phyloP scores from a whole-genome alignment of 1,139 yeast species.

The Lodderomyces margitis region DNA sequence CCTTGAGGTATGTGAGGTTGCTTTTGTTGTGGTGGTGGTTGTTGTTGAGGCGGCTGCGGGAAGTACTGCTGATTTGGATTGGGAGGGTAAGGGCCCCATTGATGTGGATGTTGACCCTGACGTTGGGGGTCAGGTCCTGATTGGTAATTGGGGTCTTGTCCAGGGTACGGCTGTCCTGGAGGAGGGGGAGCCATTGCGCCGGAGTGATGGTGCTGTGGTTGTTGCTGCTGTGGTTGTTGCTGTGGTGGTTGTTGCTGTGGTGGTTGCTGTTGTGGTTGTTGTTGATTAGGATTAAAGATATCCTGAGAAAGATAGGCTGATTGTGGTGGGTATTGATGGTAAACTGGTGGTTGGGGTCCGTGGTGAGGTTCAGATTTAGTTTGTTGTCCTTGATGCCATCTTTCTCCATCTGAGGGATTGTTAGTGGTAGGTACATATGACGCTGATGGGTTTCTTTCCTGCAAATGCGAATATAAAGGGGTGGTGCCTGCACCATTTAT shows the following conservation, averaged over 20 bases:
- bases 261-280: slow-evolving; percentile 9
- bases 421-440: slow-evolving; percentile 9
- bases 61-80: slow-evolving; percentile 10
- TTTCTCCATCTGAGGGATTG: slow-evolving; percentile 8
- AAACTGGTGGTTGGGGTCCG: slow-evolving; percentile 7
- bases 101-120: slow-evolving; percentile 8
- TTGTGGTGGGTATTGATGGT: slow-evolving; percentile 15
- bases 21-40: slow-evolving; percentile 6
- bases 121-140: slow-evolving; percentile 3
- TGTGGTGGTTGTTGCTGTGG: slow-evolving; percentile 8
- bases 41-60: slow-evolving; percentile 9
- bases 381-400: slow-evolving; percentile 8
- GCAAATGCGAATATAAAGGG: background rate
- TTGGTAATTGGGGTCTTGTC: slow-evolving; percentile 3
- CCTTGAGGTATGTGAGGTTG: slow-evolving; percentile 5
- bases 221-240: slow-evolving; percentile 8
- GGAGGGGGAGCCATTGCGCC: background rate
- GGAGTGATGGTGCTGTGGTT: slow-evolving; percentile 5
- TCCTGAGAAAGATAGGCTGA: slow-evolving; percentile 13
- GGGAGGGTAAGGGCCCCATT: slow-evolving; percentile 5
- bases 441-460: slow-evolving; percentile 2
- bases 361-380: background rate
- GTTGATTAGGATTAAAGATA: slow-evolving; percentile 10
- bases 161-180: background rate
- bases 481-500: slow-evolving; percentile 2